These are phyloP conservation scores for Pleurotus platypus DNA, from an alignment of 768 basidiomycete genomes.

Conservation along the genomic window DNA sequence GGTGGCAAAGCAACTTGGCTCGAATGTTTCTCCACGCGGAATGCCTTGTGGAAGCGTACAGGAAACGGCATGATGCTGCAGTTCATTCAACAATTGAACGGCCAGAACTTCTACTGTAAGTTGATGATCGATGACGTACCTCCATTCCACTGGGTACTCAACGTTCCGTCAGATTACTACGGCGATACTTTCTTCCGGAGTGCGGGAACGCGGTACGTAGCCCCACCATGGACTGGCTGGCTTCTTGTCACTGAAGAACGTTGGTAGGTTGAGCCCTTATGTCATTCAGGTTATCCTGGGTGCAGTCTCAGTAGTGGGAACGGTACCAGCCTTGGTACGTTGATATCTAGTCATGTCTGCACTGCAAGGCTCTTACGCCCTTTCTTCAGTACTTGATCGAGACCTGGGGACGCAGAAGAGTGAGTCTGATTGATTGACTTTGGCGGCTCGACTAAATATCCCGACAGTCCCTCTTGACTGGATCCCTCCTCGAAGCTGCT, in stretches of 20 bases:
- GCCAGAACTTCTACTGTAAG: slow-evolving; percentile 79
- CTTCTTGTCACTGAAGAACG: not conserved
- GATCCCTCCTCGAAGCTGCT: slow-evolving; percentile 54
- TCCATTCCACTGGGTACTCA: slow-evolving; percentile 10
- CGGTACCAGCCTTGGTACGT: slow-evolving; percentile 61
- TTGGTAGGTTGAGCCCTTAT: slow-evolving; percentile 55
- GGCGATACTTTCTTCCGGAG: slow-evolving; percentile 80
- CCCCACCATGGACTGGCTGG: not conserved
- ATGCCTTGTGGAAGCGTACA: slow-evolving; percentile 70
- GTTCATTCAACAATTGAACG: slow-evolving; percentile 78
- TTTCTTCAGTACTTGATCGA: slow-evolving; percentile 54
- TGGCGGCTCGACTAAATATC: not conserved
- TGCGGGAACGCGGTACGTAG: slow-evolving; percentile 56
- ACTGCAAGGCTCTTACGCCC: no score
- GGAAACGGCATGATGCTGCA: slow-evolving; percentile 81
- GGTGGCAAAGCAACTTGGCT: slow-evolving; percentile 78
- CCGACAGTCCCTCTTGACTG: slow-evolving; percentile 58
- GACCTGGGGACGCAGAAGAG: slow-evolving; percentile 67
- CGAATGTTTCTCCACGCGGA: slow-evolving; percentile 71
- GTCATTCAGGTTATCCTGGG: slow-evolving; percentile 75
- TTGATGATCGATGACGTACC: not conserved
- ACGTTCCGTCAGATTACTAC: slow-evolving; percentile 56
- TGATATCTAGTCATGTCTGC: slow-evolving; percentile 4
- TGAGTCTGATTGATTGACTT: slow-evolving; percentile 19
- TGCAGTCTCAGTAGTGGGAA: slow-evolving; percentile 70